These are phyloP conservation scores for Talaromyces sp. DNA, from an alignment of 2,329 filamentous ascomycete species.

Conservation along the genomic window DNA sequence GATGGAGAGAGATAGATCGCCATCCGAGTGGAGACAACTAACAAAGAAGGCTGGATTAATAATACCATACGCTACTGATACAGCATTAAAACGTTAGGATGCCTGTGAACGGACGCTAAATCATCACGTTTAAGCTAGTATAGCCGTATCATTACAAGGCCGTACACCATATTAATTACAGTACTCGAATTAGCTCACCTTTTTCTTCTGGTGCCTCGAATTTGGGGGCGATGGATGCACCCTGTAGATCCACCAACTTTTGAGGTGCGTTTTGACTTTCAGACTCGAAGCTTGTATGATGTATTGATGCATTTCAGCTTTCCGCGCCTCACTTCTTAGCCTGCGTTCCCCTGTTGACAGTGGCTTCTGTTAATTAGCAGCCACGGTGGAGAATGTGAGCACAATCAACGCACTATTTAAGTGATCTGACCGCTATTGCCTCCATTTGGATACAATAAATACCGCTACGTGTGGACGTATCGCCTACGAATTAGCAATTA, in stretches of 20 bases:
- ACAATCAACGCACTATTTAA: background rate
- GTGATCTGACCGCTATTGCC: background rate
- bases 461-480: background rate
- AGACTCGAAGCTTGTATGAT: background rate
- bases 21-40: background rate
- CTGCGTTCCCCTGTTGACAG: background rate
- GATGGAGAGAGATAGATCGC: background rate
- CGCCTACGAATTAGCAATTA: background rate
- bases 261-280: background rate
- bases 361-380: background rate
- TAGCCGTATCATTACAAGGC: background rate
- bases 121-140: background rate
- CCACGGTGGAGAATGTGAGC: background rate
- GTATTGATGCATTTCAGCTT: background rate
- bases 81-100: background rate
- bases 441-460: background rate
- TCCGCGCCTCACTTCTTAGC: background rate
- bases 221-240: slow-evolving; percentile 2
- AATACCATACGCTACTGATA: background rate
- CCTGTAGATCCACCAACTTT: background rate
- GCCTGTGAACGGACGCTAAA: background rate
- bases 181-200: background rate
- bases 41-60: background rate
- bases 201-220: background rate
- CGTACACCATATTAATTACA: background rate